Evolutionary conservation across 257 asterid species (phyloP).

Genomic region (Solanum clarkiae): DNA sequence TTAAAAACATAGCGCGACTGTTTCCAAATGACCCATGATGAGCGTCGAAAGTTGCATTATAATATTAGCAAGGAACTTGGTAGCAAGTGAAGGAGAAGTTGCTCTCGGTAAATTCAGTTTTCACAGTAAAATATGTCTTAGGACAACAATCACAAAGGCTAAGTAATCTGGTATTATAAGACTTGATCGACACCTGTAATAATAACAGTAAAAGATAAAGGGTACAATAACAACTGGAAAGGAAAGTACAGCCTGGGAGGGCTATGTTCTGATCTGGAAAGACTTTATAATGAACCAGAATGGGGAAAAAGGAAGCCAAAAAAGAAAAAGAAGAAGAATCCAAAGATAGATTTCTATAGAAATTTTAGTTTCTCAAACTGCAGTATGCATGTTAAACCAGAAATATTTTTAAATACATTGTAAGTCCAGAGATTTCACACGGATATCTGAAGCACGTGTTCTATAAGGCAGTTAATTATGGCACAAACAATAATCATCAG

Average conservation of each 20-base stretch:
- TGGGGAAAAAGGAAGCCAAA: neutral
- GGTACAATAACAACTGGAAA: neutral
- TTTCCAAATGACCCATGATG: too few species aligned
- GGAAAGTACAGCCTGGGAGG: neutral
- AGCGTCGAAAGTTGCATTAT: too few species aligned
- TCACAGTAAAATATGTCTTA: neutral
- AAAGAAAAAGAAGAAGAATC: neutral
- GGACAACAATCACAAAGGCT: neutral
- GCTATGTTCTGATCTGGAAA: neutral
- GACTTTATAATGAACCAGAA: neutral
- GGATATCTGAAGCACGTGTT: neutral
- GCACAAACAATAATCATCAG: neutral
- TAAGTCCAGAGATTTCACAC: neutral
- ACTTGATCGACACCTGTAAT: neutral
- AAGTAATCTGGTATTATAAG: neutral
- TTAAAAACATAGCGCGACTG: too few species aligned
- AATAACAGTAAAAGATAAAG: neutral
- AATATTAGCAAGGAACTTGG: neutral
- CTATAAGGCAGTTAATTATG: neutral
- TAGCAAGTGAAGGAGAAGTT: neutral
- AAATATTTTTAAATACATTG: neutral
- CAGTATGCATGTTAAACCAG: neutral
- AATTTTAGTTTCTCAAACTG: neutral
- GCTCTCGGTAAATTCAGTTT: neutral
- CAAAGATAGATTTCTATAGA: neutral